Evolutionary conservation across 495 filamentous ascomycete genomes (phyloP).

Genomic region (Daldinia decipiens): DNA sequence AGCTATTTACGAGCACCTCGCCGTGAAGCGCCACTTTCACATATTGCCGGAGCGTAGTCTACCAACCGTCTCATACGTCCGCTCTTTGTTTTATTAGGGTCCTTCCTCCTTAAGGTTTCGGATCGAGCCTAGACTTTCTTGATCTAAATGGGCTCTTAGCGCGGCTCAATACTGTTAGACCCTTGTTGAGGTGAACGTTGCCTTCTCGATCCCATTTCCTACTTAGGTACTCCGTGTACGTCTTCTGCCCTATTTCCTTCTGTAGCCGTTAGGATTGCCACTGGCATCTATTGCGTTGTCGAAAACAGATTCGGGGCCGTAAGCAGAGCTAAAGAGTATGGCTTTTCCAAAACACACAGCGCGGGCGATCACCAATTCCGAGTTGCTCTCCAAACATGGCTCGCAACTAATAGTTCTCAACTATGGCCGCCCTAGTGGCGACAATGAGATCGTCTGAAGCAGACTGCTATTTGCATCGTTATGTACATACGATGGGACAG

Average conservation of each 20-base stretch:
- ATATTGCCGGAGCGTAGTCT: slow-evolving; percentile 22
- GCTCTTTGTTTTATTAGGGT: slow-evolving; percentile 11
- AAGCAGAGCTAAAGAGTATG: slow-evolving; percentile 16
- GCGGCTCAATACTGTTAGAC: slow-evolving; percentile 29
- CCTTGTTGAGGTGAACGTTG: slow-evolving; percentile 20
- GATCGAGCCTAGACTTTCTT: slow-evolving; percentile 38
- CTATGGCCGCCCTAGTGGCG: slow-evolving; percentile 30
- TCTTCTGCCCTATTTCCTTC: slow-evolving; percentile 2
- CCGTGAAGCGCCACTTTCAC: slow-evolving; percentile 32
- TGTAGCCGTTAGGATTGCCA: slow-evolving; percentile 10
- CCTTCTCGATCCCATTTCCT: slow-evolving; percentile 8
- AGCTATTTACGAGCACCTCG: slow-evolving; percentile 19
- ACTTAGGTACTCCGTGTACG: neutral
- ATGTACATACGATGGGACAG: slow-evolving; percentile 24
- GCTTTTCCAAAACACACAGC: slow-evolving; percentile 13
- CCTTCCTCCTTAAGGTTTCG: slow-evolving; percentile 32
- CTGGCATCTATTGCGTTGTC: slow-evolving; percentile 16
- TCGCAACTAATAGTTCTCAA: slow-evolving; percentile 16
- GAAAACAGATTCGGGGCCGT: slow-evolving; percentile 4
- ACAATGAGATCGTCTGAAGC: slow-evolving; percentile 22
- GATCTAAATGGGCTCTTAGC: slow-evolving; percentile 31
- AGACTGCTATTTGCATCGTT: slow-evolving; percentile 20
- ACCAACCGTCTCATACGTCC: slow-evolving; percentile 21
- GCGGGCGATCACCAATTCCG: slow-evolving; percentile 26
- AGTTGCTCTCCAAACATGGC: slow-evolving; percentile 13